Evolutionary conservation across 1,139 yeast species (phyloP), one percentile per base, ranked within the genome.

Genomic region (Suhomyces anneliseae): DNA sequence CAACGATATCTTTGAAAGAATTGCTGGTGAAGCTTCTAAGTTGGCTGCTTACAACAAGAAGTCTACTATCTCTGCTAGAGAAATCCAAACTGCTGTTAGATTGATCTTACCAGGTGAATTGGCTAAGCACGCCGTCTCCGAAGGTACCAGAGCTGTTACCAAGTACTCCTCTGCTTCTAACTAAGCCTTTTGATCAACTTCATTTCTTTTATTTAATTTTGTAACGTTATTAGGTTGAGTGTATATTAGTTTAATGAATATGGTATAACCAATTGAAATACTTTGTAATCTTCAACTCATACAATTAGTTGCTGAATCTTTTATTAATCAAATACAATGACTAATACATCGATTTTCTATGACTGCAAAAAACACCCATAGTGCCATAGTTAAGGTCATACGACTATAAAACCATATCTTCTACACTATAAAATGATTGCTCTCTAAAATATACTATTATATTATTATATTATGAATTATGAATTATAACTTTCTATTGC

Each of bases 91-190:
- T 64, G 97, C 99, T 62, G 99, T 93, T 62, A 89, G 98, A 84
- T 87, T 93, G 71, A 93, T 93, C 79, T 87, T 93, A 68, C 99
- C 99, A 61, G 99, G 99, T 85, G 99, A 93, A 81, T 85, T 93
- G 76, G 97, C 99, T 62, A 93, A 92, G 85, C 98, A 92, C 78
- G 97, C 98, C 66, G 97, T 90, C 66, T 88, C 97, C 65, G 98
- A 92, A 80, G 98, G 98, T 83, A 92, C 98, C 66, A 90, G 97
- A 87, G 97, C 99, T 75, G 98, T 93, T 66, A 92, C 98, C 76
- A 93, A 93, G 84, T 93, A 92, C 85, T 90, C 97, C 68, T 88
- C 97, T 69, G 85, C 90, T 64, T 79, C 85, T 62, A 70, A 70
- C 66, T 75, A 74, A 60, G 57, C 51, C 47, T 43, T 46, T 42